Base-by-base conservation (phyloP, 805 yeast species). In the Myxozyma nipponensis region DNA sequence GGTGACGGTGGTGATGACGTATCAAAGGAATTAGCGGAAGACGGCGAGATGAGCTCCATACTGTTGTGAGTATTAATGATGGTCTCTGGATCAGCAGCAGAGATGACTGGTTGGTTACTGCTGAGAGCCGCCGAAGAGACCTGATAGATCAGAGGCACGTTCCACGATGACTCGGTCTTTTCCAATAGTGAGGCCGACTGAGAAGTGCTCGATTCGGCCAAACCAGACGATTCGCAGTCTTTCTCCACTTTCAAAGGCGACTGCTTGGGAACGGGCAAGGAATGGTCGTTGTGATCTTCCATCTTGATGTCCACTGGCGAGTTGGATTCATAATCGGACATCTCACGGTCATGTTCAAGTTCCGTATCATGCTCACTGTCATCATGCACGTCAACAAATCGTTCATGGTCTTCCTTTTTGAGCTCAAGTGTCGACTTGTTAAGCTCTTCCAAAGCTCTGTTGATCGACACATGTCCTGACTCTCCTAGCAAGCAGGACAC, bases 381-480 rank as follows among this genome's bases (percentile, higher is more conserved):
- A 9, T 39, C 42, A 32, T 43, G 57, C 34, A 51, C 50, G n/a
- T 34, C 51, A 18, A 43, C 57, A 15, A 48, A 13, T 3, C 49
- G 45, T 39, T 51, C 56, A 38, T 45, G 52, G 35, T 44, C 56
- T 30, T 44, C 58, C 39, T 52, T 50, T 23, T 44, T 50, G 24
- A 54, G 38, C 35, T 54, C 58, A 24, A 44, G 30, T 19, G 38
- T 24, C 34, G 25, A 42, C 26, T 47, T 58, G n/a, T 49, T 54
- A 15, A 59, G 47, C 49, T 59, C 55, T 18, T 60, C 58, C 19
- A 59, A 47, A 18, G 62, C 58, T 13, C 58, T 52, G 48, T 59
- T 59, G 37, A 59, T 59, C 13, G 62, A 58, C 22, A 59, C 49
- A 40, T 57, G 59, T 13, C 63, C 63, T 17, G 44, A 40, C 35